Conservation (phyloP, 2,329 filamentous ascomycete species). For the Penicillium crustosum region DNA sequence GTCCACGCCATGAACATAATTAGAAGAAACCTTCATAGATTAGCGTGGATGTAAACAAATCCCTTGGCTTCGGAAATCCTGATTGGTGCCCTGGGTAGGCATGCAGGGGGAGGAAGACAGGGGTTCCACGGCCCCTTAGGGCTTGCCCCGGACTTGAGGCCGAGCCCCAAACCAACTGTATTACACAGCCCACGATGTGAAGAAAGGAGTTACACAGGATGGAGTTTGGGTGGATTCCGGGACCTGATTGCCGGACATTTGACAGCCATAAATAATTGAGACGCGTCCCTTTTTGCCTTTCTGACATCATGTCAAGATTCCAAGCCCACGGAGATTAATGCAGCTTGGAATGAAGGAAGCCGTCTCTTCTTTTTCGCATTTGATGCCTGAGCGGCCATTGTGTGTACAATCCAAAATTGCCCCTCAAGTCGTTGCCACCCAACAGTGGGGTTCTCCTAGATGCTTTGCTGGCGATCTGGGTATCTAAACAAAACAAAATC, state of each 20-base stretch:
- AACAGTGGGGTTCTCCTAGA: background rate
- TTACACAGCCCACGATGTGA: background rate
- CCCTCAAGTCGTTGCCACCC: background rate
- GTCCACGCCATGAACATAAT: background rate
- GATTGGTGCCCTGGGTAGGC: background rate
- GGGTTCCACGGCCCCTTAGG: background rate
- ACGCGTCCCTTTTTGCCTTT: background rate
- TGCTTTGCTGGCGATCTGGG: background rate
- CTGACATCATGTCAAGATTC: constrained; percentile 19
- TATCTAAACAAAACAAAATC: no score
- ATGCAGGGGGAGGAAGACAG: constrained; percentile 8
- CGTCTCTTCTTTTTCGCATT: constrained; percentile 5
- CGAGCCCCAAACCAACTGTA: background rate
- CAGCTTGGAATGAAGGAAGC: constrained; percentile 18
- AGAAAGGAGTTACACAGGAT: no score
- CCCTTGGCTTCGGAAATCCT: background rate
- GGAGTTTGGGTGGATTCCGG: background rate
- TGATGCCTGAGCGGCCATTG: background rate
- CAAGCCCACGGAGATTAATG: constrained; percentile 14
- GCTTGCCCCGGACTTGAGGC: background rate
- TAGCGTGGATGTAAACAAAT: constrained; percentile 1
- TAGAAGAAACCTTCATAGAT: background rate
- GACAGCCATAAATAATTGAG: background rate
- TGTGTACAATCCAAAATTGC: background rate
- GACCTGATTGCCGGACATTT: background rate